Base-by-base conservation (phyloP, 352 stramenopile genomes). In the Phytophthora lateralis region DNA sequence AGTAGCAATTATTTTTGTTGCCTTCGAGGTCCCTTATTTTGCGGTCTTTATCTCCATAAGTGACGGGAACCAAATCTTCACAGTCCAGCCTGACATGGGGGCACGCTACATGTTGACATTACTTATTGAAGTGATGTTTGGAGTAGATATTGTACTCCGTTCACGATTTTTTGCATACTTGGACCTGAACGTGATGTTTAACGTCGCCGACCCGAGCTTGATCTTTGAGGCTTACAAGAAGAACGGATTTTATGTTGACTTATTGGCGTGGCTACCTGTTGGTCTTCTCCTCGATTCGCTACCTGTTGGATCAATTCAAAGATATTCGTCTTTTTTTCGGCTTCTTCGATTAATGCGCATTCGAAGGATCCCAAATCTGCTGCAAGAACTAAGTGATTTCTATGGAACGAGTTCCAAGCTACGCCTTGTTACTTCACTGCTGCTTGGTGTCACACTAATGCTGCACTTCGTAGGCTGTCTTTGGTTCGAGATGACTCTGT, bases 1-100 rank as follows among this genome's bases (percentile, higher is more conserved):
- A 3, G 5, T 75, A 17, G 55, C 56, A 0, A 82, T 75, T 21
- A 63, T 89, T 30, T 89, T 62, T 38, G 55, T 89, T 2, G 75
- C 73, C 2, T 85, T 90, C 24, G 80, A 89, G 63, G 80, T 88
- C 3, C 80, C 83, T 6, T 90, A 87, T 50, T 89, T 86, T 39
- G 76, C 82, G 3, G 66, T 83, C 2, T 92, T 92, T 43, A 82
- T 88, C 38, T 78, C 73, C 0, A 90, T 84, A 21, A 56, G 69
- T 44, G 63, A 83, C 11, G 66, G 61, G 2, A 63, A 77, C 15
- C 37, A 71, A 12, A 67, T 78, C 27, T 89, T 90, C 17, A 45
- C 55, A 1, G 67, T 76, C 1, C 46, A 65, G 0, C 60, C 63
- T 24, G 70, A 82, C 4, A 12, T 78, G 5, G 56, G 63, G 0